Percentiles rank a stretch among this genome's conserved stretches.
These are phyloP conservation scores for Cutaneotrichosporon sp. DNA, from an alignment of 1,284 basidiomycete species.

Conservation along the genomic window DNA sequence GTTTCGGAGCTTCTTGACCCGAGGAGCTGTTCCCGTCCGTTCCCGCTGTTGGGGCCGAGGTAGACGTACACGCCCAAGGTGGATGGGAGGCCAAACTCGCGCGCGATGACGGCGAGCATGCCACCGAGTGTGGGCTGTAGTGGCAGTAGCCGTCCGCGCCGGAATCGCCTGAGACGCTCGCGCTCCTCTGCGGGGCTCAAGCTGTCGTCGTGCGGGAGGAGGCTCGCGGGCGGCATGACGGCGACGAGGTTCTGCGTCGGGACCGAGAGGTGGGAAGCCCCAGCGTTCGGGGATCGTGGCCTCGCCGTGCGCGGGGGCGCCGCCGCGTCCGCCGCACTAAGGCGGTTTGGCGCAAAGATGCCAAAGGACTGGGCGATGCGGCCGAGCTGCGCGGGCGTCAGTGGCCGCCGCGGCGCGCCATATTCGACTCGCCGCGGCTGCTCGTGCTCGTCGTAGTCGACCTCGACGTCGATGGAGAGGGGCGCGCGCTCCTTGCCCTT, in stretches of 20 bases:
- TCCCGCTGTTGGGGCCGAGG: slow-evolving; percentile 26
- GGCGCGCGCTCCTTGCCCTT: slow-evolving; percentile 3
- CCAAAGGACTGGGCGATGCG: slow-evolving; percentile 51
- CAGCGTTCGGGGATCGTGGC: not conserved
- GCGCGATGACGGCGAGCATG: slow-evolving; percentile 50
- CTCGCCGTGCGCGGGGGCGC: not conserved
- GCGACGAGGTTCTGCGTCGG: slow-evolving; percentile 32
- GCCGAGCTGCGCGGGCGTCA: slow-evolving; percentile 43
- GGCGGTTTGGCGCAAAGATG: slow-evolving; percentile 39
- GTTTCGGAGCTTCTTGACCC: slow-evolving; percentile 1
- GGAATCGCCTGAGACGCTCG: slow-evolving; percentile 35
- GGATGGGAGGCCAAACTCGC: slow-evolving; percentile 50
- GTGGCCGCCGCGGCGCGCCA: slow-evolving; percentile 40
- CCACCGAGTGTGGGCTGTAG: slow-evolving; percentile 46
- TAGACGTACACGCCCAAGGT: slow-evolving; percentile 47
- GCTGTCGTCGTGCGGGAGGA: slow-evolving; percentile 26
- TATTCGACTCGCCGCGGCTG: slow-evolving; percentile 23
- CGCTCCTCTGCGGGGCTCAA: slow-evolving; percentile 20
- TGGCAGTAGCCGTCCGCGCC: slow-evolving; percentile 45
- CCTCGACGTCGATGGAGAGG: not conserved
- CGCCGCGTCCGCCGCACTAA: not conserved
- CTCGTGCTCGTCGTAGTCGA: slow-evolving; percentile 7
- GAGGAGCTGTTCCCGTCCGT: not conserved
- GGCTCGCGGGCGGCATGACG: slow-evolving; percentile 43
- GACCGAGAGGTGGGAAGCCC: not conserved